Base-by-base conservation (phyloP, 2,329 filamentous ascomycete species). In the Emmonsiellopsis sp. region DNA sequence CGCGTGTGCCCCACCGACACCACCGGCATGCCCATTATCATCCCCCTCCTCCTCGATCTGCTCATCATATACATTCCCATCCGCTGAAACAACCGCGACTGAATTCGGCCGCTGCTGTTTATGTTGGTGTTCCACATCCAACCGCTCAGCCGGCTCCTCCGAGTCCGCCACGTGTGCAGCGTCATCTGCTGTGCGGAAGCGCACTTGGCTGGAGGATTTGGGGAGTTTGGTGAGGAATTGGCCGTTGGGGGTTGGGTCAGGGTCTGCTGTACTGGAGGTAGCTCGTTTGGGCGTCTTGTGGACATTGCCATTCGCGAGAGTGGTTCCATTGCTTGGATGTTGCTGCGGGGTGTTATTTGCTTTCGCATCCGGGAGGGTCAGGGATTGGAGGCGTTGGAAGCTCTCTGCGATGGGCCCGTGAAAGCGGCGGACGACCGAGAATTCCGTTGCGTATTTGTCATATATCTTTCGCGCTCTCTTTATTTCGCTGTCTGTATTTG, bases 401-500 rank as follows among this genome's bases (percentile, higher is more conserved):
- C 72, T 75, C 56, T 74, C 70, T 7, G 66, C 64, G 2, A 71
- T 69, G 5, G 73, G 73, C 26, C 68, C 71, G 53, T 71, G 70
- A 57, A 76, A 76, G 16, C 72, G 67, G 47, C 70, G 69, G 7
- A 75, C 72, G 6, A 76, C 73, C 35, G 64, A 70, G 40, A 75
- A 63, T 55, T 76, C 73, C 41, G 69, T 60, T 5, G 70, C 62
- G 5, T 65, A 68, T 53, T 68, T 73, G 55, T 75, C 73, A 56
- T 74, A 76, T n/a, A 68, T 66, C 51, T 72, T 73, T 54, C 70
- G 68, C 54, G 66, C 63, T 20, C 71, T 69, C 54, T 71, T 69
- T 49, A 65, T 59, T 65, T 73, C 67, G 55, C 60, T 63, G 68
- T 66, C 58, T 68, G 64, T 46, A 59, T 57, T 55, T 59, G 53